Evolutionary conservation across 192 early-diverging fungal species (phyloP).

Genomic region (Backusella liffmaniae): DNA sequence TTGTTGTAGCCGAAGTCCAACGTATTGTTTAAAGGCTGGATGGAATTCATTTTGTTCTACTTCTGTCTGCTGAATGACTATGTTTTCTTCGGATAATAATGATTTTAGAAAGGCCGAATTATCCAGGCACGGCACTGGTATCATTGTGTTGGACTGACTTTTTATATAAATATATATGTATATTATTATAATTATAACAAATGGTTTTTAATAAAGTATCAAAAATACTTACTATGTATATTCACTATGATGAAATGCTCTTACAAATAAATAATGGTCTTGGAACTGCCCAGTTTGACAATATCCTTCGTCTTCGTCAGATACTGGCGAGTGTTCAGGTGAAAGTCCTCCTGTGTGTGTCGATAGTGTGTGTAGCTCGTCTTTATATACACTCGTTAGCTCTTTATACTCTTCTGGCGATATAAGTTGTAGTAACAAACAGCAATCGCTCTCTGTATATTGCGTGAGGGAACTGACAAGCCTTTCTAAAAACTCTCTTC

Average conservation of each 20-base stretch:
- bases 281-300: not conserved
- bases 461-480: not conserved
- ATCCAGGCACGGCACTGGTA: not conserved
- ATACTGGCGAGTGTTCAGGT: not conserved
- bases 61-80: not conserved
- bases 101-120: not conserved
- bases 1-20: constrained; percentile 32
- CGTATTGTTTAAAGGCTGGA: constrained; percentile 25
- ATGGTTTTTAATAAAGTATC: not conserved
- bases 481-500: constrained; percentile 4
- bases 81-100: not conserved
- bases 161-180: no score
- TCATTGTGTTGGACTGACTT: constrained; percentile 9
- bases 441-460: not conserved
- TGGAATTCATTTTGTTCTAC: not conserved
- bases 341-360: not conserved
- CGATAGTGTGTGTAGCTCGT: not conserved
- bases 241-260: not conserved
- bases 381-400: not conserved
- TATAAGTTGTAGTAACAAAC: not conserved
- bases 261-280: constrained; percentile 10
- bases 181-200: not conserved
- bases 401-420: constrained; percentile 13
- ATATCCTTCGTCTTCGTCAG: constrained; percentile 3
- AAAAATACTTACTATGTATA: not conserved